phyloP scores from a whole-genome alignment of 2,329 filamentous ascomycete genomes.

The Neodidymelliopsis sp. region DNA sequence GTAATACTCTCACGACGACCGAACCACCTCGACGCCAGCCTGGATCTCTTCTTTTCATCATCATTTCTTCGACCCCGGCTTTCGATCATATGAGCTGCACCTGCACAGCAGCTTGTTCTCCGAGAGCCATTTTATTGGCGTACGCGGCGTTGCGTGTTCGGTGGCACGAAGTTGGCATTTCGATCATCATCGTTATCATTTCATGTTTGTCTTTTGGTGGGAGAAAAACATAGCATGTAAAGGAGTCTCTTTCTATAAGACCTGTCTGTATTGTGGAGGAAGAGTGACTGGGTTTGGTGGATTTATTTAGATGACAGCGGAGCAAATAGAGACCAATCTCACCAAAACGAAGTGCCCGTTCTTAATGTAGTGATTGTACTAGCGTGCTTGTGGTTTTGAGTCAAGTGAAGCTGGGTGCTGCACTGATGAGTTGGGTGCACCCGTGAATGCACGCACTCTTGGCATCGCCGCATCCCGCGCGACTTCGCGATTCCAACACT shows the following conservation, averaged over 20 bases:
- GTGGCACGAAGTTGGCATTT: slow-evolving; percentile 32
- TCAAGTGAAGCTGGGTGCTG: no score
- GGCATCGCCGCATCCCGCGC: slow-evolving; percentile 9
- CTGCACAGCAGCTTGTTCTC: slow-evolving; percentile 27
- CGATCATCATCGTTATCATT: slow-evolving; percentile 29
- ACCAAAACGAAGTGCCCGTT: slow-evolving; percentile 3
- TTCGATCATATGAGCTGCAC: slow-evolving; percentile 29
- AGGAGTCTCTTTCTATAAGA: slow-evolving; percentile 31
- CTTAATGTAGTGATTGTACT: not conserved
- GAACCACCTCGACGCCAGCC: slow-evolving; percentile 33
- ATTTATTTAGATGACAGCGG: slow-evolving; percentile 32
- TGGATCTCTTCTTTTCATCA: slow-evolving; percentile 39
- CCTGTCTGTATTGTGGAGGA: slow-evolving; percentile 25
- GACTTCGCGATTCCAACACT: slow-evolving; percentile 10
- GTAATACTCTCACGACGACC: slow-evolving; percentile 47
- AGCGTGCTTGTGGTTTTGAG: not conserved
- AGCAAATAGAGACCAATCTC: slow-evolving; percentile 30
- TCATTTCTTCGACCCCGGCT: slow-evolving; percentile 31
- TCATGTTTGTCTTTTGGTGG: slow-evolving; percentile 31
- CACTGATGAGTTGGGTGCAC: no score
- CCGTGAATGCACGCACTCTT: slow-evolving; percentile 9
- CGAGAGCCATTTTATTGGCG: slow-evolving; percentile 35
- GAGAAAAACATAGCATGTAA: slow-evolving; percentile 40
- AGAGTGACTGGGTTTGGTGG: slow-evolving; percentile 20
- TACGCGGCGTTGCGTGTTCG: slow-evolving; percentile 37